phyloP scores from a whole-genome alignment of 2,329 filamentous ascomycete genomes.

The Colletotrichum camelliae region DNA sequence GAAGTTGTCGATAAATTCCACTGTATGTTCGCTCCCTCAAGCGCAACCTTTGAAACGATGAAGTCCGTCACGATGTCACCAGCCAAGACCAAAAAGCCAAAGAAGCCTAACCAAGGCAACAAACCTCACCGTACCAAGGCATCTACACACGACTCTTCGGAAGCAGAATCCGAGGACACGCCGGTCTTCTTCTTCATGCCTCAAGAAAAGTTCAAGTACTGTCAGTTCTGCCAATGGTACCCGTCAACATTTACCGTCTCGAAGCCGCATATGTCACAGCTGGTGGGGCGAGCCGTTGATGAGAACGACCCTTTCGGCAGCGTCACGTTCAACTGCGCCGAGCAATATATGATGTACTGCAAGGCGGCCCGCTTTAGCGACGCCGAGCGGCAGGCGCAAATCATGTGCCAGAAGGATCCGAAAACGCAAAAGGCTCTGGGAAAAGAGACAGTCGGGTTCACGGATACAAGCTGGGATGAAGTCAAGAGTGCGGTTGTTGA shows the following conservation, averaged over 20 bases:
- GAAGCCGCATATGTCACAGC: slow-evolving; percentile 29
- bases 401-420: slow-evolving; percentile 29
- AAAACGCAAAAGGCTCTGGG: slow-evolving; percentile 34
- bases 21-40: rapidly evolving
- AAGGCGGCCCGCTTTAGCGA: slow-evolving; percentile 42
- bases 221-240: slow-evolving; percentile 42
- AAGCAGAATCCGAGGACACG: background rate
- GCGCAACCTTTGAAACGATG: rapidly evolving
- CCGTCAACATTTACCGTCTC: slow-evolving; percentile 31
- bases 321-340: slow-evolving; percentile 38
- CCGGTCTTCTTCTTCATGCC: slow-evolving; percentile 37
- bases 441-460: slow-evolving; percentile 30
- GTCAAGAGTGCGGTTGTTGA: slow-evolving; percentile 35
- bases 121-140: background rate
- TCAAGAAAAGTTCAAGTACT: slow-evolving; percentile 25
- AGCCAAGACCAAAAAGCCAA: background rate
- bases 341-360: slow-evolving; percentile 49
- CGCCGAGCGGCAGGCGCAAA: slow-evolving; percentile 21
- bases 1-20: background rate
- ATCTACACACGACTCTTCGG: background rate
- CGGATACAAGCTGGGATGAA: slow-evolving; percentile 32
- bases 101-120: background rate
- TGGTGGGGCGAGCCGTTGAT: slow-evolving; percentile 30
- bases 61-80: background rate
- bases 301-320: slow-evolving; percentile 6